Conservation (phyloP, 208 protist species). For the Crithidia thermophila region DNA sequence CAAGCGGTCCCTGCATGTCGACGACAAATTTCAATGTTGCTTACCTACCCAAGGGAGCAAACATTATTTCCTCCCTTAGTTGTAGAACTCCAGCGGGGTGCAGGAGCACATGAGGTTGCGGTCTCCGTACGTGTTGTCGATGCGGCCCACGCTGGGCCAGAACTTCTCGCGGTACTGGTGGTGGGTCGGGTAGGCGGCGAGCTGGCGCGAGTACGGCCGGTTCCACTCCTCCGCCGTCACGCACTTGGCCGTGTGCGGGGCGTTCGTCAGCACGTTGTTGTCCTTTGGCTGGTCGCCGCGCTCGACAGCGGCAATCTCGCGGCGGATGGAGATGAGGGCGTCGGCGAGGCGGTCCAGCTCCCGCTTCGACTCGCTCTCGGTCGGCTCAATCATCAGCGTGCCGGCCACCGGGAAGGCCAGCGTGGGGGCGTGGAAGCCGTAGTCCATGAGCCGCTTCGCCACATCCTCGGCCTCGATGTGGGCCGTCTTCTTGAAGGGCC, state of each 20-base stretch:
- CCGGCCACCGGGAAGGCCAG: slow-evolving; percentile 93
- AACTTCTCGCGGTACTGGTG: slow-evolving; percentile 91
- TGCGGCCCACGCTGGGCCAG: slow-evolving; percentile 94
- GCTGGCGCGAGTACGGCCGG: slow-evolving; percentile 91
- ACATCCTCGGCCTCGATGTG: slow-evolving; percentile 97
- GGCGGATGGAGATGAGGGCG: slow-evolving; percentile 95
- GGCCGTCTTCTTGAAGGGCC: slow-evolving; percentile 92
- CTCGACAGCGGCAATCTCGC: slow-evolving; percentile 96
- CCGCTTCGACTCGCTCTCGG: slow-evolving; percentile 95
- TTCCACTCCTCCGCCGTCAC: slow-evolving; percentile 91
- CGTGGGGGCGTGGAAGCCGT: slow-evolving; percentile 97
- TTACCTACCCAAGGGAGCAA: too few relatives aligned
- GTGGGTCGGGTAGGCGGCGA: slow-evolving; percentile 94
- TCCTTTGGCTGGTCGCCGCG: slow-evolving; percentile 78
- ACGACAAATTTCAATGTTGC: too few relatives aligned
- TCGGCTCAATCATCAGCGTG: slow-evolving; percentile 99
- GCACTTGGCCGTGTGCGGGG: slow-evolving; percentile 94
- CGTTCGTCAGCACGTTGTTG: slow-evolving; percentile 97
- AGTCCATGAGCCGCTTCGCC: slow-evolving; percentile 98
- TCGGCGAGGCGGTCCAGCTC: slow-evolving; percentile 97
- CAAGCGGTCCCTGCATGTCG: too few relatives aligned
- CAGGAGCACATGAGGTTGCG: slow-evolving; percentile 95
- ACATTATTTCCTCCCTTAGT: slow-evolving; percentile 22
- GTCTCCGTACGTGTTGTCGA: slow-evolving; percentile 98
- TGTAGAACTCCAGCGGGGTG: slow-evolving; percentile 76